phyloP scores from a whole-genome alignment of 305 asterid genomes.

The Ilex paraguariensis region DNA sequence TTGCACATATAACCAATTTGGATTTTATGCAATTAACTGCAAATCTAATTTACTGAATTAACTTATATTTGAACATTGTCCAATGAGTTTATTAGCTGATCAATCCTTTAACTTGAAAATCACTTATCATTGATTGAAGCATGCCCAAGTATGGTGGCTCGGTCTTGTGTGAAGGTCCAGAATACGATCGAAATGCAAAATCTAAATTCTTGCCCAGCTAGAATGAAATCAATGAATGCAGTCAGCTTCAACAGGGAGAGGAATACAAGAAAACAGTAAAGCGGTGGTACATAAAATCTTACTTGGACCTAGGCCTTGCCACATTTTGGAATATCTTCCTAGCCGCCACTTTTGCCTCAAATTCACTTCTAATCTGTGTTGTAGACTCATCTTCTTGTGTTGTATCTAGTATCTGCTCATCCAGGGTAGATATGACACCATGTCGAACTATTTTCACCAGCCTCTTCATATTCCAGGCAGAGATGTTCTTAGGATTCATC shows the following conservation, averaged over 20 bases:
- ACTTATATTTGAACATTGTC: neutral
- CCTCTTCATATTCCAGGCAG: constrained; percentile 99
- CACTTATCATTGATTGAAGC: too few species aligned
- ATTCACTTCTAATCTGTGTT: constrained; percentile 74
- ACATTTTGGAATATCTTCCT: constrained; percentile 87
- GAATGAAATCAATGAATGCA: neutral
- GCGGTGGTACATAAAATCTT: constrained; percentile 11
- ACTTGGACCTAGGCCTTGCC: constrained; percentile 82
- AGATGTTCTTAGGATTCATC: constrained; percentile 67
- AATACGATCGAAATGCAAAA: too few species aligned
- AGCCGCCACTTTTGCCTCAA: constrained; percentile 88
- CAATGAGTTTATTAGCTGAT: neutral
- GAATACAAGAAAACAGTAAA: neutral
- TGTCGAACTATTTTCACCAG: constrained; percentile 62
- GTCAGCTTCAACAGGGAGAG: neutral
- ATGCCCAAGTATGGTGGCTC: too few species aligned
- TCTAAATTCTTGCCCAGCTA: neutral
- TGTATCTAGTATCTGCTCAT: constrained; percentile 53
- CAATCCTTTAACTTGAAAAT: too few species aligned
- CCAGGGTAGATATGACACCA: constrained; percentile 71
- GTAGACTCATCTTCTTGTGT: constrained; percentile 56
- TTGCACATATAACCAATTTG: neutral
- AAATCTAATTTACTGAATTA: neutral
- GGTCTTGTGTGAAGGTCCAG: too few species aligned
- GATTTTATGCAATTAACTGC: neutral